Evolutionary conservation across 352 stramenopile genomes (phyloP).

Genomic region (Globisporangium nodosum): DNA sequence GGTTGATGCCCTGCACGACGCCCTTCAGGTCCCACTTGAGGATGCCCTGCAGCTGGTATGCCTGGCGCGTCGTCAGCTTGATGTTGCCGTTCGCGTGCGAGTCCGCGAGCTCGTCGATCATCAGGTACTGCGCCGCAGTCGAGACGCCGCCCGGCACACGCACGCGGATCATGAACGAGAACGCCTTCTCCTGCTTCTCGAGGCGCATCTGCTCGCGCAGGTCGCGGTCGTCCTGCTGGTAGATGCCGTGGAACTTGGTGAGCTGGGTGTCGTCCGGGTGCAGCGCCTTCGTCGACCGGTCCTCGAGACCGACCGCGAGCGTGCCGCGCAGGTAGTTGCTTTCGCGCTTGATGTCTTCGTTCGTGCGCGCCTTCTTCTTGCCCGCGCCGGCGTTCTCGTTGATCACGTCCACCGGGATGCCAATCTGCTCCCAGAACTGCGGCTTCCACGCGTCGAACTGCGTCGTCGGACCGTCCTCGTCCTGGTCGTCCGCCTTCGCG

Average conservation of each 20-base stretch:
- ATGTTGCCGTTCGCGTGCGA: constrained; percentile 95
- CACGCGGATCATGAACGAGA: constrained; percentile 96
- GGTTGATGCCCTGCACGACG: constrained; percentile 91
- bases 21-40: constrained; percentile 96
- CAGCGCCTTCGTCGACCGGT: constrained; percentile 70
- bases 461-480: constrained; percentile 71
- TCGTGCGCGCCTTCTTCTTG: constrained; percentile 73
- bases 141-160: constrained; percentile 94
- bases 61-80: constrained; percentile 95
- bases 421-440: constrained; percentile 67
- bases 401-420: constrained; percentile 53
- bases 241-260: constrained; percentile 97
- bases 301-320: constrained; percentile 54
- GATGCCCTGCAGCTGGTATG: constrained; percentile 96
- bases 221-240: constrained; percentile 96
- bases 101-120: constrained; percentile 91
- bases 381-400: constrained; percentile 21
- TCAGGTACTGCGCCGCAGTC: constrained; percentile 90
- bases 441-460: constrained; percentile 73
- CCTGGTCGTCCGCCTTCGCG: constrained; percentile 77
- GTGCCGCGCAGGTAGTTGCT: constrained; percentile 77
- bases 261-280: constrained; percentile 67
- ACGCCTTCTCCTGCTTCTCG: constrained; percentile 88
- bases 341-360: constrained; percentile 81
- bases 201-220: constrained; percentile 68